A percentile compares a stretch with the other conserved stretches of the same genome.
Conservation (phyloP, 768 basidiomycete species). For the Podaxis pistillaris region DNA sequence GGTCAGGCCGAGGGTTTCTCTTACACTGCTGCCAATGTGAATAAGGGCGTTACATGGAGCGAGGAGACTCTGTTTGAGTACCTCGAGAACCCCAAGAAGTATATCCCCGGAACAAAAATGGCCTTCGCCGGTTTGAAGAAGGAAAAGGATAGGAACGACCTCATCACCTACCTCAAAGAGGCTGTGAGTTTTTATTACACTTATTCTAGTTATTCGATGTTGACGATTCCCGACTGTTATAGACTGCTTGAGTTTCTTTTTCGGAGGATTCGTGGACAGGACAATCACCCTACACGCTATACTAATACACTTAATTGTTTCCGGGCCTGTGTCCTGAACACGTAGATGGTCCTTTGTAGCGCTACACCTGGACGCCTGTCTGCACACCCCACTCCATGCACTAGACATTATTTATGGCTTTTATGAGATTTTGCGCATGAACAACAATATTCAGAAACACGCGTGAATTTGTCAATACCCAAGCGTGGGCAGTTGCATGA, state of each 20-base stretch:
- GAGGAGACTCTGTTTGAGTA: constrained; percentile 93
- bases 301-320: constrained; percentile 11
- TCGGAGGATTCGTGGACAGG: background rate
- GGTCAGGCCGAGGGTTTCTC: constrained; percentile 85
- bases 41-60: constrained; percentile 88
- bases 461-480: too few species aligned
- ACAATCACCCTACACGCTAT: constrained; percentile 3
- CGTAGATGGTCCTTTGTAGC: constrained; percentile 6
- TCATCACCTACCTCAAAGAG: constrained; percentile 82
- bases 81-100: constrained; percentile 98
- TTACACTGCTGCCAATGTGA: constrained; percentile 93
- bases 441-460: too few species aligned
- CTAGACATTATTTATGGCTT: constrained; percentile 5
- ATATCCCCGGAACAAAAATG: constrained; percentile 98
- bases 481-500: background rate
- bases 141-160: constrained; percentile 95
- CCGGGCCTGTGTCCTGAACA: background rate
- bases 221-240: background rate
- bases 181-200: constrained; percentile 47
- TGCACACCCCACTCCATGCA: constrained; percentile 15
- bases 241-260: constrained; percentile 23
- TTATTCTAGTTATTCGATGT: background rate
- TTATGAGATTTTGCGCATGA: background rate
- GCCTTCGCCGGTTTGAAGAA: constrained; percentile 99
- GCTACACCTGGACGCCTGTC: constrained; percentile 13